Conservation (phyloP, 805 yeast genomes). For the Metschnikowia anglica region DNA sequence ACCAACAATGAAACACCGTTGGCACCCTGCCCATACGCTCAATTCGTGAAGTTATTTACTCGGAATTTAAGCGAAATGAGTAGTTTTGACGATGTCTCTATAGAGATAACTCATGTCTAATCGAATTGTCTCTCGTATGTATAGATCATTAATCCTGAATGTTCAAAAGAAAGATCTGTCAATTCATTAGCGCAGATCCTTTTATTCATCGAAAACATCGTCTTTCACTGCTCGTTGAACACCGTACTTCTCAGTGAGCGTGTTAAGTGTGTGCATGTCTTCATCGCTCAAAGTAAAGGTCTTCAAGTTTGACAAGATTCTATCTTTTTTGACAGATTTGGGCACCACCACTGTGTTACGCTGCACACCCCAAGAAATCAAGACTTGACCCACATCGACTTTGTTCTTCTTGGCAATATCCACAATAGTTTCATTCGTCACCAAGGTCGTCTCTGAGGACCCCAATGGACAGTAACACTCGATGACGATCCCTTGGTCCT, state of each 20-base stretch:
- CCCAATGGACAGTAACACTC: conserved; percentile 24
- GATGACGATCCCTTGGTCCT: conserved; percentile 15
- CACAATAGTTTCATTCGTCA: conserved; percentile 16
- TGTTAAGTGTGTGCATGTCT: conserved; percentile 36
- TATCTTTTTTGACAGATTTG: conserved; percentile 25
- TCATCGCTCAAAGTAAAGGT: conserved; percentile 36
- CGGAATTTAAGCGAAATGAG: too few species aligned
- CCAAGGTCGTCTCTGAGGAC: conserved; percentile 16
- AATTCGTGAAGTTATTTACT: too few species aligned
- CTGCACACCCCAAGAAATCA: conserved; percentile 23
- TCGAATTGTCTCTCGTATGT: too few species aligned
- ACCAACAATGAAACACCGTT: too few species aligned
- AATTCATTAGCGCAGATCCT: conserved; percentile 4
- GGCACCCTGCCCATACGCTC: too few species aligned
- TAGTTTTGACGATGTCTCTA: too few species aligned
- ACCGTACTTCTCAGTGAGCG: conserved; percentile 34
- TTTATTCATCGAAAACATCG: conserved; percentile 23
- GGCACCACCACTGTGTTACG: conserved; percentile 23
- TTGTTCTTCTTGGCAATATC: conserved; percentile 19
- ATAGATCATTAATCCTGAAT: too few species aligned
- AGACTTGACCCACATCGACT: conserved; percentile 20
- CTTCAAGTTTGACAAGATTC: conserved; percentile 39
- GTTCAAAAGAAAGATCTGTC: not conserved
- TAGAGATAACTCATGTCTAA: too few species aligned
- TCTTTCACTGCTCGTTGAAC: conserved; percentile 30